These are phyloP conservation scores for Trypanosomatidae sp. DNA, from an alignment of 208 protist genomes.

Conservation along the genomic window DNA sequence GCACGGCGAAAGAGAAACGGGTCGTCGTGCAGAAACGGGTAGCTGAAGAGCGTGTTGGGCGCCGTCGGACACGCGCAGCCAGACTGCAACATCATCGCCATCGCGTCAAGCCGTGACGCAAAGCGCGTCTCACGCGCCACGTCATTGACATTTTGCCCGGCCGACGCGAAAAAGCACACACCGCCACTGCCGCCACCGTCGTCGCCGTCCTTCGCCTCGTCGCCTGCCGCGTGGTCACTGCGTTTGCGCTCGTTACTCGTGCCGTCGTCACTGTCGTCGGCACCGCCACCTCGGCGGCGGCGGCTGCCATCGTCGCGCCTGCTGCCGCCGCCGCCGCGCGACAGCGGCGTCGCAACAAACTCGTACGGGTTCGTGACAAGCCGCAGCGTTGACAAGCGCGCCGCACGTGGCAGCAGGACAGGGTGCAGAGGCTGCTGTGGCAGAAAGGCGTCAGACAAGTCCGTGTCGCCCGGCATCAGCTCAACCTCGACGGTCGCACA, in stretches of 20 bases:
- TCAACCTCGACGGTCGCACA: conserved; percentile 70
- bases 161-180: conserved; percentile 49
- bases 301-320: not conserved
- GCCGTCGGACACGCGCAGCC: conserved; percentile 82
- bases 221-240: not conserved
- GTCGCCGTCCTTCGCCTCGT: no score
- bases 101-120: conserved; percentile 35
- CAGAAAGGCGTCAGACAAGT: conserved; percentile 84
- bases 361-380: conserved; percentile 82
- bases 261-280: not conserved
- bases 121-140: conserved; percentile 56
- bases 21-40: conserved; percentile 73
- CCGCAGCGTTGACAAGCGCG: conserved; percentile 42
- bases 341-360: conserved; percentile 19
- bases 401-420: conserved; percentile 54
- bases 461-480: conserved; percentile 82
- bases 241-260: conserved; percentile 4
- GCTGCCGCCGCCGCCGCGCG: conserved; percentile 4
- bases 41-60: conserved; percentile 88
- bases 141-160: conserved; percentile 83
- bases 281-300: not conserved
- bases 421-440: conserved; percentile 90
- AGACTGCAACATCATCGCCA: conserved; percentile 55
- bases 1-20: conserved; percentile 68
- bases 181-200: not conserved